Evolutionary conservation across 176 grass and related monocot genomes (phyloP).

Genomic region (Cenchrus fungigraminus): DNA sequence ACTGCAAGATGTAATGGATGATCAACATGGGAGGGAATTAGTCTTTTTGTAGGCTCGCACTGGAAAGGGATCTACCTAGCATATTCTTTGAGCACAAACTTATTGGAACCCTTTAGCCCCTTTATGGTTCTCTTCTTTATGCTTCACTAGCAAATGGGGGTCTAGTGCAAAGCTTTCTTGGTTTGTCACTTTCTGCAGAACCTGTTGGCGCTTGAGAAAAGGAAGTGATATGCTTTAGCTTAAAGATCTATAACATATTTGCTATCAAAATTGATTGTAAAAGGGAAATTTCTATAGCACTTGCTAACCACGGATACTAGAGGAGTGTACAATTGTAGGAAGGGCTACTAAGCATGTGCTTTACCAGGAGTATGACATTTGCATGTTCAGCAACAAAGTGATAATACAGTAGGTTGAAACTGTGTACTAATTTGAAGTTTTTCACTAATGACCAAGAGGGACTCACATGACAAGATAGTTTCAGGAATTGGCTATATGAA

Average conservation of each 20-base stretch:
- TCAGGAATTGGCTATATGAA: background rate
- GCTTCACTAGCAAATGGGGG: conserved; percentile 37
- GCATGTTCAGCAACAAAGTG: background rate
- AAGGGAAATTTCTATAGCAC: background rate
- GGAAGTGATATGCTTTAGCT: background rate
- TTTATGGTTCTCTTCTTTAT: conserved; percentile 43
- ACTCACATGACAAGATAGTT: background rate
- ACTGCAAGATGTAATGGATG: conserved; percentile 9
- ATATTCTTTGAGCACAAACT: conserved; percentile 56
- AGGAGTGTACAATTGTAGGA: background rate
- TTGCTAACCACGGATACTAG: background rate
- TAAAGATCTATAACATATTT: background rate
- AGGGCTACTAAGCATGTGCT: background rate
- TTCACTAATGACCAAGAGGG: background rate
- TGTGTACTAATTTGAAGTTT: background rate
- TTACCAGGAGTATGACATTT: background rate
- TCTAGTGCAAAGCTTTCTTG: conserved; percentile 40
- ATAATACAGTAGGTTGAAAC: background rate
- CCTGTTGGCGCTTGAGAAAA: conserved; percentile 43
- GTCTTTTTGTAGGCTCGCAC: conserved; percentile 54
- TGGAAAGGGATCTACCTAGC: conserved; percentile 47
- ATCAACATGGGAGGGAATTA: conserved; percentile 19
- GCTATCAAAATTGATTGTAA: background rate
- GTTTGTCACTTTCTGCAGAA: conserved; percentile 36
- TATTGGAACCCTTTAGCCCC: conserved; percentile 19